These are phyloP conservation scores for Pterocarpus santalinus DNA, from an alignment of 306 rosid species.

Conservation along the genomic window DNA sequence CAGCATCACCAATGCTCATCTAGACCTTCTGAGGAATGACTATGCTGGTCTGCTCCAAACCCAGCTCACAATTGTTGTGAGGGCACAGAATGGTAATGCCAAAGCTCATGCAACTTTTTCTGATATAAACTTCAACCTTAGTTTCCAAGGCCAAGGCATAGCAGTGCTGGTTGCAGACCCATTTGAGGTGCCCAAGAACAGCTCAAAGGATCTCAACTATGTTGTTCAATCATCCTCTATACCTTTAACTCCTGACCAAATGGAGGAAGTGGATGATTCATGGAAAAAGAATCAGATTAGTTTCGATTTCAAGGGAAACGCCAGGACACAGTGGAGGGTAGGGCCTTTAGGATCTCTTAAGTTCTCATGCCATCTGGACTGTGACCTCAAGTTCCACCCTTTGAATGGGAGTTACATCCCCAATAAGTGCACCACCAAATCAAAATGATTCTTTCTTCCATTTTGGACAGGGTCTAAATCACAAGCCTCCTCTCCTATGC, in stretches of 20 bases:
- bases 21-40: slow-evolving; percentile 58
- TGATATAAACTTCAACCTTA: slow-evolving; percentile 55
- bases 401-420: slow-evolving; percentile 65
- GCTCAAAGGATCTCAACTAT: slow-evolving; percentile 53
- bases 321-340: slow-evolving; percentile 73
- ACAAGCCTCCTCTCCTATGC: neutral
- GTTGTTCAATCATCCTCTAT: slow-evolving; percentile 60
- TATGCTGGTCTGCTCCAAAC: slow-evolving; percentile 66
- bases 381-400: slow-evolving; percentile 70
- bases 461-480: slow-evolving; percentile 2
- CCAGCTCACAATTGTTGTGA: slow-evolving; percentile 59
- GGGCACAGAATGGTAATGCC: slow-evolving; percentile 75
- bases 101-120: slow-evolving; percentile 83
- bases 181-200: slow-evolving; percentile 69
- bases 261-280: slow-evolving; percentile 58
- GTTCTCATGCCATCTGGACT: slow-evolving; percentile 61
- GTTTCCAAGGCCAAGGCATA: slow-evolving; percentile 57
- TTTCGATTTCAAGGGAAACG: slow-evolving; percentile 68
- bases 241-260: slow-evolving; percentile 62
- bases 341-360: slow-evolving; percentile 71
- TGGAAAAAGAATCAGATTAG: slow-evolving; percentile 61
- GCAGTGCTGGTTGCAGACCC: slow-evolving; percentile 66
- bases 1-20: slow-evolving; percentile 60
- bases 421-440: slow-evolving; percentile 67
- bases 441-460: slow-evolving; percentile 53